Evolutionary conservation across 140 eudicot species (phyloP), one percentile per base, ranked within the genome.

Genomic region (Erigeron philadelphicus): DNA sequence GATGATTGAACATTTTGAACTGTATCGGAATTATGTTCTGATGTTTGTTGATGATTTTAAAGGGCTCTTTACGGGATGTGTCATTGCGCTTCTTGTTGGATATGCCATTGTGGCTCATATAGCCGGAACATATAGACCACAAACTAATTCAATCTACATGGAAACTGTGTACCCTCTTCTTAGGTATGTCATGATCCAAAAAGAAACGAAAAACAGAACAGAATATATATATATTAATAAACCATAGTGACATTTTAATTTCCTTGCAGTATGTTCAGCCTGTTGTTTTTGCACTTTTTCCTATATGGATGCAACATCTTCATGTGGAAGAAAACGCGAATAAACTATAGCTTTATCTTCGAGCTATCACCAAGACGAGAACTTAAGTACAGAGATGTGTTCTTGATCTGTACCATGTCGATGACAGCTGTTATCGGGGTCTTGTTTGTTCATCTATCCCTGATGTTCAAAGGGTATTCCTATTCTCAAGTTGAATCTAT

Each of bases 121-220:
- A 10, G 75, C 88, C 11, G 97, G 97, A 76, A 85, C 86, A 84
- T 94, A 87, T 47, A 81, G 80, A 67, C 83, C 89, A 66, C 81
- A 85, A 66, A 81, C 89, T 8, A 82, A 94, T 71, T 71, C 89
- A 53, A 75, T 94, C 61, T 94, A 94, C 95, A 89, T 94, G 99
- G 99, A 89, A 82, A 94, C 99, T 9, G 99, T 94, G 31, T 94
- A 89, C 48, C 99, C 99, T 47, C 81, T 94, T 25, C 90, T 89
- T 53, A 94, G 97, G 97, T 87, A 90, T 74, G 82, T n/a, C 61
- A 10, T 16, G 46, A 9, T 69, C 13, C 38, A 53, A 19, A 47
- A 18, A 7, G 13, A 44, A 60, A 13, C 8, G 17, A 47, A 9
- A 6, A 59, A 31, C 10, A 52, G 72, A 31, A 31, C 38, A 31